phyloP scores from a whole-genome alignment of 768 basidiomycete species.

The Galerina sulciceps region DNA sequence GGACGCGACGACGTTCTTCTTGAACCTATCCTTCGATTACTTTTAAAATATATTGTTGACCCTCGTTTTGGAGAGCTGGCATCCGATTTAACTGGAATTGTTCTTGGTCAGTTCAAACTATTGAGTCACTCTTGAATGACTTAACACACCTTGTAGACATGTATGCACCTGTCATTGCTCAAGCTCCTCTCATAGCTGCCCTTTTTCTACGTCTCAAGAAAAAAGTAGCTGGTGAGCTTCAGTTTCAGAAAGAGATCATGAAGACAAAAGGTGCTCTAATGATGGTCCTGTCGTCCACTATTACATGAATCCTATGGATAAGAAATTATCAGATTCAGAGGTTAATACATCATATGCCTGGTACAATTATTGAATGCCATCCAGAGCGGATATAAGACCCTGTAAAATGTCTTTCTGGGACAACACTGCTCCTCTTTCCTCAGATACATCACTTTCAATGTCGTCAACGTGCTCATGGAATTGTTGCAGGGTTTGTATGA shows the following conservation, averaged over 20 bases:
- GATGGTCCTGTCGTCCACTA: conserved; percentile 76
- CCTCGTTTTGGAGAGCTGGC: conserved; percentile 93
- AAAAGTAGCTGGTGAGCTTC: conserved; percentile 85
- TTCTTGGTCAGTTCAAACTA: conserved; percentile 69
- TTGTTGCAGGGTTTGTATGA: conserved; percentile 72
- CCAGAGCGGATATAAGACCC: conserved; percentile 67
- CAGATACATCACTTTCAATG: conserved; percentile 30
- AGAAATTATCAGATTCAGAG: conserved; percentile 3
- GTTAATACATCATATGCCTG: neutral
- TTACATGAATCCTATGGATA: conserved; percentile 8
- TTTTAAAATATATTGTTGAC: conserved; percentile 85
- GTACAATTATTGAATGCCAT: conserved; percentile 16
- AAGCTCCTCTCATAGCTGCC: conserved; percentile 90
- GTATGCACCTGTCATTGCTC: conserved; percentile 90
- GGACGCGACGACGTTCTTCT: conserved; percentile 93
- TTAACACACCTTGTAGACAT: conserved; percentile 61
- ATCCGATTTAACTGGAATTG: conserved; percentile 75
- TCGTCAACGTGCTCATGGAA: conserved; percentile 78
- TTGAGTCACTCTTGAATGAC: conserved; percentile 8
- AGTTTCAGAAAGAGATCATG: conserved; percentile 85
- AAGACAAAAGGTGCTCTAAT: conserved; percentile 87
- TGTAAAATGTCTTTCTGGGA: conserved; percentile 72
- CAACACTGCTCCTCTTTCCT: conserved; percentile 40
- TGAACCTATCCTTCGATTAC: conserved; percentile 86
- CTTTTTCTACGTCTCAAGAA: conserved; percentile 81